These are phyloP conservation scores for Ganoderma leucocontextum DNA, from an alignment of 1,284 basidiomycete species.

Conservation along the genomic window DNA sequence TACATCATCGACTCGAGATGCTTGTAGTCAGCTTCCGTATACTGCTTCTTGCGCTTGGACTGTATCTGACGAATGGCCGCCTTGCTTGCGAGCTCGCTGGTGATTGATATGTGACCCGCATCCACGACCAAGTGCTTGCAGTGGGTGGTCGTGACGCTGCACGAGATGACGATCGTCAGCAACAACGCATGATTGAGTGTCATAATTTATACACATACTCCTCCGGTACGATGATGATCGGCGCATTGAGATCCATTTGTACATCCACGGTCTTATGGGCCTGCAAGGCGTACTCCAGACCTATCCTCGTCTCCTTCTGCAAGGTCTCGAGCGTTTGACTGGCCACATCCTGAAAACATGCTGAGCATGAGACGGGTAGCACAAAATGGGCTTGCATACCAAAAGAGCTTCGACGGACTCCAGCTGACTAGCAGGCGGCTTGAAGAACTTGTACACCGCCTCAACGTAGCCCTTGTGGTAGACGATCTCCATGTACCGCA, in stretches of 20 bases:
- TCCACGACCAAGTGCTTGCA: conserved; percentile 94
- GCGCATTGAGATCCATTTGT: conserved; percentile 96
- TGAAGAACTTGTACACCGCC: conserved; percentile 92
- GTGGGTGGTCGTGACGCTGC: conserved; percentile 76
- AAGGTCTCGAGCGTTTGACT: conserved; percentile 95
- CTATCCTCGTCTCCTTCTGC: conserved; percentile 94
- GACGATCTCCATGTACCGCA: conserved; percentile 98
- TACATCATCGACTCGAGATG: conserved; percentile 96
- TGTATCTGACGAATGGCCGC: conserved; percentile 83
- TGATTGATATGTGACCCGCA: conserved; percentile 96
- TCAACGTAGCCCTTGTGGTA: conserved; percentile 97
- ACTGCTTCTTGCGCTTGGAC: conserved; percentile 87
- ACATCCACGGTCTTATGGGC: conserved; percentile 96
- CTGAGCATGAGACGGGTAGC: conserved; percentile 18
- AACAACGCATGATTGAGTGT: background rate
- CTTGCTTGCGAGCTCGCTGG: conserved; percentile 91
- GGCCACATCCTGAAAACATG: conserved; percentile 77
- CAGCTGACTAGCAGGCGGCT: conserved; percentile 93
- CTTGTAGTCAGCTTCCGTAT: conserved; percentile 90
- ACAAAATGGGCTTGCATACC: conserved; percentile 51
- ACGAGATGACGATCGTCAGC: conserved; percentile 10
- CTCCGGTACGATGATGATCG: conserved; percentile 97
- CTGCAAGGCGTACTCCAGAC: conserved; percentile 93
- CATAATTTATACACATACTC: conserved; percentile 58
- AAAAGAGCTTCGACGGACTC: conserved; percentile 94